Evolutionary conservation across 2,329 filamentous ascomycete genomes (phyloP).

Genomic region (Trichoderma asperellum): DNA sequence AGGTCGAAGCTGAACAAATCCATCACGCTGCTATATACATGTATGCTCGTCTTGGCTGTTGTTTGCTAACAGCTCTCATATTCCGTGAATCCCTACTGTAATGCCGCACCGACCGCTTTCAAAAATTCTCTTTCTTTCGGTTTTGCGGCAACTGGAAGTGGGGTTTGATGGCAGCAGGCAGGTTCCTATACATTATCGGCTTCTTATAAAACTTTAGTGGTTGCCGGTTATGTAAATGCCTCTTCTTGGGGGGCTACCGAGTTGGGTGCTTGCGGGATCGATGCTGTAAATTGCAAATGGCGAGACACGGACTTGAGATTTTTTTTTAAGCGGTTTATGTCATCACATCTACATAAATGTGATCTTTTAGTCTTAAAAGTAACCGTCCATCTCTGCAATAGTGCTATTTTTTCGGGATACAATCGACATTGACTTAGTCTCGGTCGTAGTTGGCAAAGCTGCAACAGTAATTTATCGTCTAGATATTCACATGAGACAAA

Average conservation of each 20-base stretch:
- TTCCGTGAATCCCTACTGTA: not conserved
- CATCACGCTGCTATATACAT: too few relatives aligned
- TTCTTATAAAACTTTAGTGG: too few relatives aligned
- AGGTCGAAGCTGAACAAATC: too few relatives aligned
- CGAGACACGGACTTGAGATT: too few relatives aligned
- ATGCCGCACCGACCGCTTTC: not conserved
- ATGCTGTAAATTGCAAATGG: too few relatives aligned
- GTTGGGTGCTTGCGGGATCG: too few relatives aligned
- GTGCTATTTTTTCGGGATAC: not conserved
- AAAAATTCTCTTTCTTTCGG: not conserved
- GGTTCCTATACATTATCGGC: too few relatives aligned
- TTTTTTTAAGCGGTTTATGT: not conserved
- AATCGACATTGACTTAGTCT: not conserved
- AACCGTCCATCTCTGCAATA: not conserved
- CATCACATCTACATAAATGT: not conserved
- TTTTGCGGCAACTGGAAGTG: too few relatives aligned
- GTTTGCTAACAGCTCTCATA: not conserved
- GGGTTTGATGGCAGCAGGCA: too few relatives aligned
- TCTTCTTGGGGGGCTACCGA: too few relatives aligned
- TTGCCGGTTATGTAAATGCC: too few relatives aligned
- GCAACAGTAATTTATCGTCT: not conserved
- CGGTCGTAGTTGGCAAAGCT: not conserved
- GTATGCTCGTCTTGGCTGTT: not conserved
- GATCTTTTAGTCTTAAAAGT: too few relatives aligned
- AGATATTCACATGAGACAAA: not conserved